A percentile compares a stretch with the other conserved stretches of the same genome.
Conservation (phyloP, 768 basidiomycete genomes). For the Termitomyces eurrhizus region DNA sequence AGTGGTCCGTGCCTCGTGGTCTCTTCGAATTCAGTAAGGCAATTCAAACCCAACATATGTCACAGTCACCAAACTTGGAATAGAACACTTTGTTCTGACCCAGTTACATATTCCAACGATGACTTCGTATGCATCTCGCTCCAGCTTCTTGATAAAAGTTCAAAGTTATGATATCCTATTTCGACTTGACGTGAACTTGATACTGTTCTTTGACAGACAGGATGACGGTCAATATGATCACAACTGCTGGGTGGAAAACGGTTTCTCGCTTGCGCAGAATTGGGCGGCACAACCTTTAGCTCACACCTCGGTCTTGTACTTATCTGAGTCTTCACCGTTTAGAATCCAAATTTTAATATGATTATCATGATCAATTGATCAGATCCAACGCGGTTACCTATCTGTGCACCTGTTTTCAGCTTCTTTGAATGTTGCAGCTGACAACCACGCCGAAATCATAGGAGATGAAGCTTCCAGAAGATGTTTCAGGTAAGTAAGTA, state of each 20-base stretch:
- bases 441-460: not conserved
- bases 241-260: not conserved
- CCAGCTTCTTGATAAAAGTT: not conserved
- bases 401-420: not conserved
- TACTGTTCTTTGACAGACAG: not conserved
- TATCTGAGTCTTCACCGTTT: not conserved
- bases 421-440: not conserved
- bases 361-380: not conserved
- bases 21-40: conserved; percentile 4
- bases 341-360: not conserved
- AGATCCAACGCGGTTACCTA: not conserved
- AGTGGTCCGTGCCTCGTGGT: conserved; percentile 13
- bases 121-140: not conserved
- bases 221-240: not conserved
- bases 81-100: not conserved
- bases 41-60: conserved; percentile 6
- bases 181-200: not conserved
- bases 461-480: not conserved
- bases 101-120: not conserved
- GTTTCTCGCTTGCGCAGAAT: not conserved
- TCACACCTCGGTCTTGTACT: conserved; percentile 5
- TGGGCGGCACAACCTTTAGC: not conserved
- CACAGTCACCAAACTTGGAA: not conserved
- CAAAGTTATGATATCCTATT: not conserved
- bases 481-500: not conserved